Evolutionary conservation across 2,329 filamentous ascomycete genomes (phyloP).

Genomic region (Triangularia setosa): DNA sequence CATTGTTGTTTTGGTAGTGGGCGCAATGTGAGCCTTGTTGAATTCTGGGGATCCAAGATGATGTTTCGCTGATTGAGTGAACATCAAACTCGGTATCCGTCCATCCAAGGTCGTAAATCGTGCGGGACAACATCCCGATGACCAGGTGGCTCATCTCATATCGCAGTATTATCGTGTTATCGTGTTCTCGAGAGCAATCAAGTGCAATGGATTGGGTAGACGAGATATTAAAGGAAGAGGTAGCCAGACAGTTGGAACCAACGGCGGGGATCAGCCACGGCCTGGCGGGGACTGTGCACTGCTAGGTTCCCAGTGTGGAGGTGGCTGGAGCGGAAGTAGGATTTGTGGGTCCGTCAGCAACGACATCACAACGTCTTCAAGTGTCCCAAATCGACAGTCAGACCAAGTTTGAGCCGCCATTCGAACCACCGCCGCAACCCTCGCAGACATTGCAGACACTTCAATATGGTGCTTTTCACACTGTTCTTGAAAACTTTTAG

Average conservation of each 20-base stretch:
- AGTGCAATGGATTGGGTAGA: neutral
- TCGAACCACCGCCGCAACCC: constrained; percentile 13
- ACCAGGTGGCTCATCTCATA: neutral
- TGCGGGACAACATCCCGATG: neutral
- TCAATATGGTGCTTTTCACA: constrained; percentile 9
- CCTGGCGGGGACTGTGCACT: neutral
- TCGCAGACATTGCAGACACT: constrained; percentile 7
- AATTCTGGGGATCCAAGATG: neutral
- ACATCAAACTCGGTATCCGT: neutral
- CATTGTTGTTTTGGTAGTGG: neutral
- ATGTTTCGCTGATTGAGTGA: neutral
- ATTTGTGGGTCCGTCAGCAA: neutral
- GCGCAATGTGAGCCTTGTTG: neutral
- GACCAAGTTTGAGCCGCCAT: constrained; percentile 8
- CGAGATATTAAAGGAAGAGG: neutral
- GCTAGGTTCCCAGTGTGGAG: neutral
- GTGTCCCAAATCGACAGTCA: constrained; percentile 8
- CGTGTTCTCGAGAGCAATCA: neutral
- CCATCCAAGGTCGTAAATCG: too few relatives aligned
- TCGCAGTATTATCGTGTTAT: neutral
- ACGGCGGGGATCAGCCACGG: neutral
- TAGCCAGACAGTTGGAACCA: neutral
- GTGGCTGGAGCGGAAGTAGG: neutral
- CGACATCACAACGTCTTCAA: constrained; percentile 11
- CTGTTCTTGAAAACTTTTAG: constrained; percentile 10